These are phyloP conservation scores for Phytopythium sindhum DNA, from an alignment of 352 stramenopile genomes.

Conservation along the genomic window DNA sequence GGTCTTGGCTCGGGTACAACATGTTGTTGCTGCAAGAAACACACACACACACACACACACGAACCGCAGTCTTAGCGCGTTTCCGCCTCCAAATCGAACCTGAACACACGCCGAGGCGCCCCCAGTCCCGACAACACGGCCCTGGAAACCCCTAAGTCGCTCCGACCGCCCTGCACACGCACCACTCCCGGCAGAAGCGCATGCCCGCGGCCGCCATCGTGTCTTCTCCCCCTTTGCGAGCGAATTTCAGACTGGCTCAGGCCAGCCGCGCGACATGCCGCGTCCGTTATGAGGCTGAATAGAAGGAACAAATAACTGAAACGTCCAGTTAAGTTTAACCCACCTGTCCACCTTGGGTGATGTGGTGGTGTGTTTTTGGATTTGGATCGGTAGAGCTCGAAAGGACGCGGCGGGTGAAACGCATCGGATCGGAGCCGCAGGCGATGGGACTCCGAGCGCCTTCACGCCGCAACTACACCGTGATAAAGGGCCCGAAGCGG, in stretches of 20 bases:
- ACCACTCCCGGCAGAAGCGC: slow-evolving; percentile 89
- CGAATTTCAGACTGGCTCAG: not conserved
- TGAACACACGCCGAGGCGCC: not conserved
- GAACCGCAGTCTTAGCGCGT: not conserved
- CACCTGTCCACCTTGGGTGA: no score
- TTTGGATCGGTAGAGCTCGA: not conserved
- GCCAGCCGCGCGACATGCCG: not conserved
- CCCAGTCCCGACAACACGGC: not conserved
- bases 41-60: not conserved
- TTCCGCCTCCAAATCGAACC: not conserved
- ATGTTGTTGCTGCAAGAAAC: slow-evolving; percentile 79
- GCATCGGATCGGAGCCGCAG: not conserved
- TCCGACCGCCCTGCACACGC: slow-evolving; percentile 11
- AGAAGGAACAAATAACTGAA: no score
- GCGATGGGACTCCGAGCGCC: not conserved
- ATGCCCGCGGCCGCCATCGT: slow-evolving; percentile 78
- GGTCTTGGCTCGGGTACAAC: slow-evolving; percentile 88
- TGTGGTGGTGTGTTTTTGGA: not conserved
- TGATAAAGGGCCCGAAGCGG: not conserved
- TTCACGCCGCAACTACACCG: not conserved
- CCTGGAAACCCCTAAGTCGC: not conserved
- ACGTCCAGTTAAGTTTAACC: no score
- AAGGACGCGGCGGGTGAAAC: not conserved
- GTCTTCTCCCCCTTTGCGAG: not conserved
- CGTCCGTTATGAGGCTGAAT: no score